Conservation (phyloP, 108 stramenopile genomes). For the Nitzschia inconspicua region DNA sequence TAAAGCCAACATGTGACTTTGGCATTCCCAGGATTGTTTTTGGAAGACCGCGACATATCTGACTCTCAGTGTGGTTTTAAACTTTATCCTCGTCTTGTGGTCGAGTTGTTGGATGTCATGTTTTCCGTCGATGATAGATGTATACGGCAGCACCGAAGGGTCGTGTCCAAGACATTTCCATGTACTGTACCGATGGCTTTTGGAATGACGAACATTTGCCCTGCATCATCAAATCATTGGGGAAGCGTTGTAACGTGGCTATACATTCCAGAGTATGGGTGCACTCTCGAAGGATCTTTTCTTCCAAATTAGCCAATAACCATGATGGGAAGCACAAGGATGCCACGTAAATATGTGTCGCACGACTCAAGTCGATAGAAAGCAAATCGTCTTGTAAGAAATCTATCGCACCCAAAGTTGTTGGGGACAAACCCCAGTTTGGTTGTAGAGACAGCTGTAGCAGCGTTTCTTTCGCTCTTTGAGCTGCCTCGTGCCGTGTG, state of each 20-base stretch:
- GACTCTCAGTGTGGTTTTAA: no score
- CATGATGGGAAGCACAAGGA: slow-evolving; percentile 62
- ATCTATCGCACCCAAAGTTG: slow-evolving; percentile 33
- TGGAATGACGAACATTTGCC: no score
- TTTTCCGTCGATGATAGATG: slow-evolving; percentile 50
- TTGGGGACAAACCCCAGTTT: slow-evolving; percentile 3
- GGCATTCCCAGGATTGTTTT: no score
- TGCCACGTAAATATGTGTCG: slow-evolving; percentile 61
- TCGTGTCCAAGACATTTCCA: slow-evolving; percentile 68
- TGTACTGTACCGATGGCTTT: slow-evolving; percentile 36
- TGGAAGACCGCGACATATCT: no score
- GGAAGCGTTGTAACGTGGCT: slow-evolving; percentile 49
- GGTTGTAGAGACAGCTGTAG: slow-evolving; percentile 9
- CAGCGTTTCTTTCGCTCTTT: slow-evolving; percentile 21
- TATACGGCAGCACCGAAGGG: slow-evolving; percentile 54
- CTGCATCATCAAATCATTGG: slow-evolving; percentile 12
- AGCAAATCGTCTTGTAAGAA: slow-evolving; percentile 56
- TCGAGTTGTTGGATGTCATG: no score
- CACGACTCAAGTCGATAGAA: slow-evolving; percentile 44
- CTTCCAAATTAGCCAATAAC: slow-evolving; percentile 42
- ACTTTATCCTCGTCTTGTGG: no score
- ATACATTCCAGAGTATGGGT: slow-evolving; percentile 34
- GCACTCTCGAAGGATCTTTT: slow-evolving; percentile 34
- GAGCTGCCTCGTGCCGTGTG: slow-evolving; percentile 47
- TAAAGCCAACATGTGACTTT: no score